Base-by-base conservation (phyloP, 257 asterid genomes). In the Rauvolfia tetraphylla region DNA sequence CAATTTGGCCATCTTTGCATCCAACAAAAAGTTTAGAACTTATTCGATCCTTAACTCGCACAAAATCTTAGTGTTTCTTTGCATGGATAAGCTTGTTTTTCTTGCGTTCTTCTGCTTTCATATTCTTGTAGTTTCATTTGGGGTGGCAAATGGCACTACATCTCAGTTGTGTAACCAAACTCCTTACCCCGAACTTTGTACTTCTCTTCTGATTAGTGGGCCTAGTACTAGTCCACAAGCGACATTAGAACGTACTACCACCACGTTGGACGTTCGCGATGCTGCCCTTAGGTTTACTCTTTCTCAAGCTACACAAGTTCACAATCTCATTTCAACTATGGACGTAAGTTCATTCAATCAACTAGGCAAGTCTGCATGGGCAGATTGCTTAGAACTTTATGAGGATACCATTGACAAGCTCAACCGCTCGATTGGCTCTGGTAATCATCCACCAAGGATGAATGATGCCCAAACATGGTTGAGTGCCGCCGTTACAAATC, bases 401-500 rank as follows among this genome's bases (percentile, higher is more conserved):
- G 81, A 83, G 53, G 93, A 88, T 71, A 81, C 89, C 2, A 58
- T 90, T 22, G 34, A 81, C 15, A 83, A 81, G 27, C 85, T 88
- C 9, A 84, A 83, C 39, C 81, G 79, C 0, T 82, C 78, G 0
- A 48, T 34, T 15, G 4, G 25, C 71, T 75, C 36, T 34, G 62
- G 12, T 31, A 31, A 61, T 34, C 10, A 11, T 14, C 42, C 73
- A 4, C 11, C 76, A 51, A 78, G 33, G 48, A 12, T n/a, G 12
- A 42, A 76, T 34, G 89, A 88, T 71, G 88, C 81, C 12, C 92
- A 89, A 79, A 89, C 95, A 62, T 91, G 92, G 95, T 44, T 91
- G 51, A 91, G 97, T 77, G 92, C 95, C 4, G 75, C 95, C 23
- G 63, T 88, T n/a, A 89, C 97, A 56, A 91, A 89, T 58, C 85